Conservation (phyloP, 1,284 basidiomycete genomes). For the Porogramme epimiltina region DNA sequence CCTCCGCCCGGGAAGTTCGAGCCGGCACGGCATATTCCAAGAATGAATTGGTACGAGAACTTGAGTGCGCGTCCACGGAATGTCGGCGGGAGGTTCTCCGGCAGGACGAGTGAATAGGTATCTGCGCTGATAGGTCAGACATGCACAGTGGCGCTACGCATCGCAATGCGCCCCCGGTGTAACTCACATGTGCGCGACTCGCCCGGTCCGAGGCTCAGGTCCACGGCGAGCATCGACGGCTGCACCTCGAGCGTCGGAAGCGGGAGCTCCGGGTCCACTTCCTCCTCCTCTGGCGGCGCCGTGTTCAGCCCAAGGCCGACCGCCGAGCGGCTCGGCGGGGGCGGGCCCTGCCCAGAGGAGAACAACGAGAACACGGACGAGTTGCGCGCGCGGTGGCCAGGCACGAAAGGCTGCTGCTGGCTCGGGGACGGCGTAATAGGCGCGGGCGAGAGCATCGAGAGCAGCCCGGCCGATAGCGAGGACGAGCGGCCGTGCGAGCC, state of each 20-base stretch:
- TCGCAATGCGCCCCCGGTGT: conserved; percentile 28
- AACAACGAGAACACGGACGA: conserved; percentile 32
- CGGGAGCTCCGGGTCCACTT: conserved; percentile 63
- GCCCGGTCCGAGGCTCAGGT: conserved; percentile 75
- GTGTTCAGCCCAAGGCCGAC: conserved; percentile 28
- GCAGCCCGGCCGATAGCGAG: conserved; percentile 56
- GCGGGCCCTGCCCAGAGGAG: conserved; percentile 19
- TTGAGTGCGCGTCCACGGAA: conserved; percentile 82
- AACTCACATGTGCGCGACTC: conserved; percentile 75
- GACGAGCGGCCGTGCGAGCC: conserved; percentile 48
- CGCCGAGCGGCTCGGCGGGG: conserved; percentile 13
- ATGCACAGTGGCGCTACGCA: background rate
- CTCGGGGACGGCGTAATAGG: conserved; percentile 15
- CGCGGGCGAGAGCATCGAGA: conserved; percentile 48
- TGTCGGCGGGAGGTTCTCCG: conserved; percentile 85
- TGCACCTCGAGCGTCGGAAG: conserved; percentile 83
- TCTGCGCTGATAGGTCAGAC: conserved; percentile 46
- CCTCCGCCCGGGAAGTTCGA: conserved; percentile 31
- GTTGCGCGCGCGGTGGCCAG: conserved; percentile 29
- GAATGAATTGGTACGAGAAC: conserved; percentile 87
- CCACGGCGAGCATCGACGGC: conserved; percentile 84
- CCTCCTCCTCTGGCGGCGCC: conserved; percentile 36
- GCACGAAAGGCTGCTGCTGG: conserved; percentile 22
- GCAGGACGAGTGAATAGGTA: conserved; percentile 76
- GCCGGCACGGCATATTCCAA: conserved; percentile 80